Evolutionary conservation across 2,329 filamentous ascomycete genomes (phyloP).

Genomic region (Aspergillus proliferans): DNA sequence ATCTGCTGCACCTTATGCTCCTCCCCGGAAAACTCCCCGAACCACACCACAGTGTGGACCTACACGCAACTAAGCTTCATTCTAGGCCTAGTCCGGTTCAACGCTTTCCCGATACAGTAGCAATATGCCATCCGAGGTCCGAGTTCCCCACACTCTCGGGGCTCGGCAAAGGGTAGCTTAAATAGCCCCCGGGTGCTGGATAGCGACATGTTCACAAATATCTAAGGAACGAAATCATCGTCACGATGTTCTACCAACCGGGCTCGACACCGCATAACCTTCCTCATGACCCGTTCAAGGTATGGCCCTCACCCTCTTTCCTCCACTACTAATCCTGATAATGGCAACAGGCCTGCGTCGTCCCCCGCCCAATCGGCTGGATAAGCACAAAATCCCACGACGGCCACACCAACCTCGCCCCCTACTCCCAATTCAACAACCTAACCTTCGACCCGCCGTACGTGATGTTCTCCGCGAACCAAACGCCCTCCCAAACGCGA

Average conservation of each 20-base stretch:
- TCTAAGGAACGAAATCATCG: neutral
- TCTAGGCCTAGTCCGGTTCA: no score
- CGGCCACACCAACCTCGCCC: constrained; percentile 51
- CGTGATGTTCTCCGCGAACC: constrained; percentile 57
- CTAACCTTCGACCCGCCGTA: constrained; percentile 58
- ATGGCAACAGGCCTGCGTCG: constrained; percentile 41
- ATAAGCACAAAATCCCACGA: constrained; percentile 48
- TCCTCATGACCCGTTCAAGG: constrained; percentile 53
- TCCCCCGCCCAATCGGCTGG: constrained; percentile 59
- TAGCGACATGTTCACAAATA: neutral
- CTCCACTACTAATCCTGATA: neutral
- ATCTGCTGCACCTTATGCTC: no score
- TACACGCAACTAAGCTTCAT: no score
- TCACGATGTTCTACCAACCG: constrained; percentile 48
- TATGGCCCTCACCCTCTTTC: constrained; percentile 11
- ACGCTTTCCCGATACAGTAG: no score
- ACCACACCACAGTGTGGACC: no score
- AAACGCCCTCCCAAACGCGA: constrained; percentile 40
- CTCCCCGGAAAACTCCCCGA: no score
- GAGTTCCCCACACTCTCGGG: neutral
- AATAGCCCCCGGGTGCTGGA: neutral
- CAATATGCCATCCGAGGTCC: no score
- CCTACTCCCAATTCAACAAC: constrained; percentile 59
- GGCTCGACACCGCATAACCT: constrained; percentile 48
- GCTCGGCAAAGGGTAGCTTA: neutral